Base-by-base conservation (phyloP, 495 filamentous ascomycete genomes). In the Aspergillus carlsbadensis region DNA sequence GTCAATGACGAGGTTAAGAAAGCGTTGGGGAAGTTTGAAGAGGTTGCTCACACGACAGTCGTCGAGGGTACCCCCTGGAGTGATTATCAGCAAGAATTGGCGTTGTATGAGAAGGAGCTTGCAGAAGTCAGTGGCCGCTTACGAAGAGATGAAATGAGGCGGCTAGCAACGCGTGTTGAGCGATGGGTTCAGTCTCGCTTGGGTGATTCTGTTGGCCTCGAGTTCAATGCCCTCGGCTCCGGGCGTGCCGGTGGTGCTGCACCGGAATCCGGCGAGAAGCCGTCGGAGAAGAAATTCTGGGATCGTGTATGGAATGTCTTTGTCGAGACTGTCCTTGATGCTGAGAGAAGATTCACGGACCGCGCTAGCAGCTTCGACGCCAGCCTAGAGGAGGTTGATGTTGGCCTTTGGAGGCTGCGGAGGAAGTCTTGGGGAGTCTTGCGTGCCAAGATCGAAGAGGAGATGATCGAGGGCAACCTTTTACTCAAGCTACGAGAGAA, bases 391-490 rank as follows among this genome's bases (percentile, higher is more conserved):
- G 94, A 98, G 69, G 91, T 96, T 29, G 89, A 96, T 61, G 86
- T 97, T 33, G 94, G 95, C 3, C 80, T 96, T 2, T 98, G 94
- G 94, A 80, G 92, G 49, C 73, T 98, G 37, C 84, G 93, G 54
- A 83, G 92, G 56, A 96, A 96, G 76, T 92, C 89, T 33, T 98
- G 95, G 95, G 88, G 85, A 22, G 93, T 92, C 7, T 75, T 98
- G 52, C 81, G 88, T 29, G 86, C 89, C 40, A 96, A 90, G 74
- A 90, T 98, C 61, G 95, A 97, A 18, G 94, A 98, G 68, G 94
- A 98, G 70, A 91, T 98, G 70, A 93, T 92, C 81, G 94, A 98
- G 71, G 92, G 93, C 54, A 98, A 98, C 67, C 81, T 98, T 49
- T 75, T 98, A 7, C 81, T 98, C 56, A 98, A 98, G 71, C 82